Evolutionary conservation across 192 early-diverging fungal genomes (phyloP).

Genomic region (Umbelopsis sp.): DNA sequence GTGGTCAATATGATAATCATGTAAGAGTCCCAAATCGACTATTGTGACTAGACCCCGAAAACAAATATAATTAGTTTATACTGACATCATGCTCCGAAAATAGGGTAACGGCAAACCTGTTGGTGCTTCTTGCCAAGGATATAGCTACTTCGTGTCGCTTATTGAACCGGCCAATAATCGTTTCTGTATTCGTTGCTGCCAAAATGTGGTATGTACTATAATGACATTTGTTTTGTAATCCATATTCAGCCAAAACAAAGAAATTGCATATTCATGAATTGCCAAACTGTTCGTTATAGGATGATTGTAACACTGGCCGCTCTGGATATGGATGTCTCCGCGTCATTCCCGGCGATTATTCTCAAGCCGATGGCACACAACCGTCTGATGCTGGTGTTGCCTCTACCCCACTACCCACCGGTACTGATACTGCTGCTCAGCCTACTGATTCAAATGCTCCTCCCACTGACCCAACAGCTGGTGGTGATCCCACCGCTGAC

Average conservation of each 20-base stretch:
- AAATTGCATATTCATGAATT: conserved; percentile 22
- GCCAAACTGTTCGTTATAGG: conserved; percentile 16
- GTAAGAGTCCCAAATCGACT: conserved; percentile 1
- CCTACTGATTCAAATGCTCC: background rate
- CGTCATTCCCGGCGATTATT: conserved; percentile 37
- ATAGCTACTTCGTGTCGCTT: conserved; percentile 45
- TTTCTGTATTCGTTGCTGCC: conserved; percentile 48
- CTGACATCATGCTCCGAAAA: background rate
- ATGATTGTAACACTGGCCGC: conserved; percentile 26
- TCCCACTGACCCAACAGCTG: conserved; percentile 4
- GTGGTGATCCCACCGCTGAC: background rate
- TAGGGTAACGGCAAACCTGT: conserved; percentile 23
- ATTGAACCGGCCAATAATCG: conserved; percentile 46
- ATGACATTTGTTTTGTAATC: conserved; percentile 22
- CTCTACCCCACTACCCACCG: background rate
- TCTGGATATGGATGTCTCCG: conserved; percentile 36
- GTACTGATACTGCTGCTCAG: background rate
- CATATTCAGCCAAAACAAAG: conserved; percentile 26
- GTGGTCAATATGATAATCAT: conserved; percentile 35
- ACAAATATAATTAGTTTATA: background rate
- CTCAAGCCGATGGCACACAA: conserved; percentile 30
- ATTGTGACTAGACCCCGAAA: background rate
- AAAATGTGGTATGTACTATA: conserved; percentile 22
- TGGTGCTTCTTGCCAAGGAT: conserved; percentile 44
- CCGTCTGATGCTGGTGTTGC: conserved; percentile 20